Evolutionary conservation across 768 basidiomycete species (phyloP).

Genomic region (Lyophyllum decastes): DNA sequence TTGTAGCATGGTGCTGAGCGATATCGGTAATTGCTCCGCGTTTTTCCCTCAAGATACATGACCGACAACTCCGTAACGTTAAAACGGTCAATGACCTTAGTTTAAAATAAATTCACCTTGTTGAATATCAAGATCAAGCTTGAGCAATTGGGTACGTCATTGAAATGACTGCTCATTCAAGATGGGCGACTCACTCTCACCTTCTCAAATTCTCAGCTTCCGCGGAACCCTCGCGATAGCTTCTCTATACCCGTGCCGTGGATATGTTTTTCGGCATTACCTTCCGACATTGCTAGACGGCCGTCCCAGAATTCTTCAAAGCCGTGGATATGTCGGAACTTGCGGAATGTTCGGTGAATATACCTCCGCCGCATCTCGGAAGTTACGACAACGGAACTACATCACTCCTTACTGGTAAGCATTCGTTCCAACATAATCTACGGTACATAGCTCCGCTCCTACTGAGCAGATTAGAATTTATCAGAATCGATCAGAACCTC

Average conservation of each 20-base stretch:
- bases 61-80: neutral
- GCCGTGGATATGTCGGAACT: neutral
- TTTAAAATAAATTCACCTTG: neutral
- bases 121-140: neutral
- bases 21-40: neutral
- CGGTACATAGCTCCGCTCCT: neutral
- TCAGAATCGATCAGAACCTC: neutral
- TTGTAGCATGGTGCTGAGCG: neutral
- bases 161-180: neutral
- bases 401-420: neutral
- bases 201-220: slow-evolving; percentile 2
- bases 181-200: neutral
- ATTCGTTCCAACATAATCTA: neutral
- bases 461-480: neutral
- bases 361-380: neutral
- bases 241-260: too few species aligned
- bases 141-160: neutral
- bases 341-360: neutral
- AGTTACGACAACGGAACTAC: neutral
- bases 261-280: too few species aligned
- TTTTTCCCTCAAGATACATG: neutral
- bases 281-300: too few species aligned
- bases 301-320: too few species aligned
- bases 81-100: neutral
- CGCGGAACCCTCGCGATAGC: neutral